Evolutionary conservation across 176 grass and related monocot species (phyloP).

Genomic region (Zea mays): Zm-B73-REFERENCE-NAM-5.0 NC_050098.1:201065001-201065500

Average conservation of each 20-base stretch:
- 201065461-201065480: neutral
- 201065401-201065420: constrained; percentile 37
- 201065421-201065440: constrained; percentile 12
- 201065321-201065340: too few species aligned
- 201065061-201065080: constrained; percentile 83
- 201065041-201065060: constrained; percentile 92
- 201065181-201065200: constrained; percentile 59
- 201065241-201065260: constrained; percentile 18
- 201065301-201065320: constrained; percentile 31
- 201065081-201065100: constrained; percentile 71
- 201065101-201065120: constrained; percentile 36
- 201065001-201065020: constrained; percentile 58
- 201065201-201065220: constrained; percentile 94
- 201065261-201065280: neutral
- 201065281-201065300: neutral
- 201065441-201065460: constrained; percentile 26
- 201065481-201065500: constrained; percentile 17
- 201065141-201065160: constrained; percentile 50
- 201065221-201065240: constrained; percentile 89
- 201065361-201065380: constrained; percentile 42
- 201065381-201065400: constrained; percentile 40
- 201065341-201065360: neutral
- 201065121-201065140: constrained; percentile 58
- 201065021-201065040: constrained; percentile 75
- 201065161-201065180: constrained; percentile 58